phyloP scores from a whole-genome alignment of 2,329 filamentous ascomycete genomes.

The Penicillium oxalicum region DNA sequence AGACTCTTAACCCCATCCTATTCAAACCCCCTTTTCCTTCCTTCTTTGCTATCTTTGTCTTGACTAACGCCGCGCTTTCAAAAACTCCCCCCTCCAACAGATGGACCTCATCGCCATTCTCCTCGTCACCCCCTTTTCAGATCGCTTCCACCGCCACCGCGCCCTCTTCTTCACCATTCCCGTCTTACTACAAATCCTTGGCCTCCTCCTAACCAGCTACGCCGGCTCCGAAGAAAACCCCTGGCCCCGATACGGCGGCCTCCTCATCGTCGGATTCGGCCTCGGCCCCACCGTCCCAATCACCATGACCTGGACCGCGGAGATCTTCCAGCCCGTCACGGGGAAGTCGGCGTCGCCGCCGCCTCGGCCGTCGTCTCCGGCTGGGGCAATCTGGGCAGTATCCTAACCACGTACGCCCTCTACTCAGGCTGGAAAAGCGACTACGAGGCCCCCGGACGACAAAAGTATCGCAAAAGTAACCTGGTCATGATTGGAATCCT shows the following conservation, averaged over 20 bases:
- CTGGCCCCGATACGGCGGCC: slow-evolving; percentile 80
- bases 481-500: slow-evolving; percentile 83
- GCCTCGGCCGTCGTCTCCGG: slow-evolving; percentile 81
- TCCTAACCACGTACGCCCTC: slow-evolving; percentile 81
- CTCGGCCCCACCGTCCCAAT: slow-evolving; percentile 86
- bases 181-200: slow-evolving; percentile 71
- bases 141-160: slow-evolving; percentile 75
- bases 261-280: slow-evolving; percentile 86
- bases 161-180: slow-evolving; percentile 75
- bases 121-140: slow-evolving; percentile 75
- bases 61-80: no score
- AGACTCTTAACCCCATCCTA: no score
- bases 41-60: neutral
- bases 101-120: slow-evolving; percentile 87
- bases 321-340: slow-evolving; percentile 85
- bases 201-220: slow-evolving; percentile 73
- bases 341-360: slow-evolving; percentile 83
- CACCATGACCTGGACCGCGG: slow-evolving; percentile 88
- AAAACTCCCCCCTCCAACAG: slow-evolving; percentile 35
- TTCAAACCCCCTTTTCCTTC: neutral
- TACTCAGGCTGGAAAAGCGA: slow-evolving; percentile 84
- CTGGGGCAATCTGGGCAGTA: slow-evolving; percentile 77
- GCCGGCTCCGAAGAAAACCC: slow-evolving; percentile 55
- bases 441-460: slow-evolving; percentile 54
- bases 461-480: slow-evolving; percentile 76